A percentile compares a stretch with the other conserved stretches of the same genome.
Conservation (phyloP, 1,284 basidiomycete species). For the Pterulicium gracile region DNA sequence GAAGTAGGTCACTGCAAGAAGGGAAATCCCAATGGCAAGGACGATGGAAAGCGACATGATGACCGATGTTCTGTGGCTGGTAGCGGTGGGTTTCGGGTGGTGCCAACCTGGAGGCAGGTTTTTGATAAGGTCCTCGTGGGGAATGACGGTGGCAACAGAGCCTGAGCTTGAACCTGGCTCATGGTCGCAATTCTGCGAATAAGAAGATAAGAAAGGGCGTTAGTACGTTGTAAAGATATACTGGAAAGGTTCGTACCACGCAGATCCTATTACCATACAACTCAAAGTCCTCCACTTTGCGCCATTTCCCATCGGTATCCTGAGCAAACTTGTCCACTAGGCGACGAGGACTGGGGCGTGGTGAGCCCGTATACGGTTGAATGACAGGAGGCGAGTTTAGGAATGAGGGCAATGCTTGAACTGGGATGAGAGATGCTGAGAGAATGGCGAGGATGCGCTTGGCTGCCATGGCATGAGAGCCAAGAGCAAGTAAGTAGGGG, state of each 20-base stretch:
- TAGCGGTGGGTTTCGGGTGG: constrained; percentile 1
- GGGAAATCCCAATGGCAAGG: background rate
- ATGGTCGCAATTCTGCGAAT: constrained; percentile 1
- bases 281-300: constrained; percentile 42
- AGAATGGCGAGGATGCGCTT: no score
- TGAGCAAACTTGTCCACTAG: constrained; percentile 40
- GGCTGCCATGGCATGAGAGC: no score
- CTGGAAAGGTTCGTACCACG: constrained; percentile 16
- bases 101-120: background rate
- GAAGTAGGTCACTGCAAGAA: background rate
- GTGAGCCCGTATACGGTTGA: no score
- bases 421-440: no score
- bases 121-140: background rate
- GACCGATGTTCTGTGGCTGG: constrained; percentile 2
- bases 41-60: constrained; percentile 13
- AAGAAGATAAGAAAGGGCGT: no score
- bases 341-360: constrained; percentile 8
- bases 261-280: constrained; percentile 54
- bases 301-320: constrained; percentile 51
- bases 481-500: no score
- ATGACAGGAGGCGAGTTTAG: no score
- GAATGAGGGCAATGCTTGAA: no score
- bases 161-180: constrained; percentile 23
- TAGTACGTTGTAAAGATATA: no score
- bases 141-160: constrained; percentile 6